Evolutionary conservation across 2,329 filamentous ascomycete genomes (phyloP).

Genomic region (Aureobasidium sp.): DNA sequence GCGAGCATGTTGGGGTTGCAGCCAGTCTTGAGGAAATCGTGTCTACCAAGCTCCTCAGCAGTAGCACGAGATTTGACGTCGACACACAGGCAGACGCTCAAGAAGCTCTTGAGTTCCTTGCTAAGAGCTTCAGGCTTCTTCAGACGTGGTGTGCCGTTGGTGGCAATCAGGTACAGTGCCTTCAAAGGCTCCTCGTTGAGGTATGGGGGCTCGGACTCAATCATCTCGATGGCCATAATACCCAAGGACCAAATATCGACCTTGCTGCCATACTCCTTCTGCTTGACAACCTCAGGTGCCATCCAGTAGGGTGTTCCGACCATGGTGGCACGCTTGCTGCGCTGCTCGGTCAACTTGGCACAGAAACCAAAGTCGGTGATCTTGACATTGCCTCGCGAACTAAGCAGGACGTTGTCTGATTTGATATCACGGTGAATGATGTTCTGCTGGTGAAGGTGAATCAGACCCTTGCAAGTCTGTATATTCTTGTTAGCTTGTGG

Average conservation of each 20-base stretch:
- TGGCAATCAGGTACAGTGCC: slow-evolving; percentile 93
- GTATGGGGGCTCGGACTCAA: slow-evolving; percentile 95
- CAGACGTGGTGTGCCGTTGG: slow-evolving; percentile 88
- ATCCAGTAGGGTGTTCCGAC: slow-evolving; percentile 99
- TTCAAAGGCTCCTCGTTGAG: slow-evolving; percentile 97
- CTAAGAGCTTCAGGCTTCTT: slow-evolving; percentile 98
- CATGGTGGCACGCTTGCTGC: slow-evolving; percentile 97
- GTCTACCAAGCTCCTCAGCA: slow-evolving; percentile 76
- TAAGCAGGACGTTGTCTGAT: slow-evolving; percentile 94
- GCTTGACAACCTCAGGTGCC: slow-evolving; percentile 98
- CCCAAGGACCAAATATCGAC: slow-evolving; percentile 98
- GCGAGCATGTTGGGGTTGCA: slow-evolving; percentile 75
- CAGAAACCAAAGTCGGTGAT: slow-evolving; percentile 98
- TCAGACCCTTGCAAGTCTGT: slow-evolving; percentile 88
- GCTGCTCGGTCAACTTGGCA: slow-evolving; percentile 93
- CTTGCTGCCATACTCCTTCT: slow-evolving; percentile 97
- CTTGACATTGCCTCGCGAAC: slow-evolving; percentile 91
- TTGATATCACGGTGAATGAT: slow-evolving; percentile 99
- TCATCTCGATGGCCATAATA: slow-evolving; percentile 99
- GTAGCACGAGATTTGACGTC: slow-evolving; percentile 93
- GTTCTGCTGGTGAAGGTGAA: slow-evolving; percentile 89
- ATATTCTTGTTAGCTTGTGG: slow-evolving; percentile 20
- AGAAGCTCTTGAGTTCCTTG: slow-evolving; percentile 95
- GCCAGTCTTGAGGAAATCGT: slow-evolving; percentile 91
- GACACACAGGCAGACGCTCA: slow-evolving; percentile 92